Conservation (phyloP, 495 filamentous ascomycete species). For the Aspergillus incahuasiensis region DNA sequence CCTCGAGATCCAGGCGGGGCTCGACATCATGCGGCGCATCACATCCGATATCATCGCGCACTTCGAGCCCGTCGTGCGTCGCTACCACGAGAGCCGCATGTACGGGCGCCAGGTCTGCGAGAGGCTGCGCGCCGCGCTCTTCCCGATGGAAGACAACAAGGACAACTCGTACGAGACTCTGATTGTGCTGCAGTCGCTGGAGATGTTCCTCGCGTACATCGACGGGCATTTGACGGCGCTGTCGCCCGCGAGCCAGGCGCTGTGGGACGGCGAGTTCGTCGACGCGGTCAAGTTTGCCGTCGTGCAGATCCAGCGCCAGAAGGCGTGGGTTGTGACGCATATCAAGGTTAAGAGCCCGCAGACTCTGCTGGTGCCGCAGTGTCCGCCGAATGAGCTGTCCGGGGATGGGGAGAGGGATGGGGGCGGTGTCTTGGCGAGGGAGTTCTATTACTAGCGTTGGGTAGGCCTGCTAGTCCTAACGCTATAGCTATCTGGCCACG, state of each 20-base stretch:
- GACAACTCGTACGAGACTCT: conserved; percentile 1
- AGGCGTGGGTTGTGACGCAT: conserved; percentile 13
- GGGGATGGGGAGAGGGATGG: neutral
- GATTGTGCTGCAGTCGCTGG: conserved; percentile 7
- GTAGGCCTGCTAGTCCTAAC: too few relatives aligned
- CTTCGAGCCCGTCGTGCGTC: conserved; percentile 4
- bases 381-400: neutral
- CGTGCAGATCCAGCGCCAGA: conserved; percentile 8
- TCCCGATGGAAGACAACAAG: neutral
- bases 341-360: conserved; percentile 17
- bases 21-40: conserved; percentile 8
- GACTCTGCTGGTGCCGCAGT: conserved; percentile 12
- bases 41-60: neutral
- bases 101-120: conserved; percentile 5
- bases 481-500: too few relatives aligned
- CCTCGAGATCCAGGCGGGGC: conserved; percentile 14
- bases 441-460: neutral
- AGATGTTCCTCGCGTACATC: conserved; percentile 14
- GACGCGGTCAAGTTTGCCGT: conserved; percentile 7
- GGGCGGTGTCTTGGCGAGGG: neutral
- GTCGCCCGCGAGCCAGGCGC: conserved; percentile 14
- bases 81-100: conserved; percentile 15
- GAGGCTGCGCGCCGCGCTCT: conserved; percentile 1
- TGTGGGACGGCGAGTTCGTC: conserved; percentile 16
- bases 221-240: conserved; percentile 12